Evolutionary conservation across 345 rosid genomes (phyloP).

Genomic region (Ceriops tagal): DNA sequence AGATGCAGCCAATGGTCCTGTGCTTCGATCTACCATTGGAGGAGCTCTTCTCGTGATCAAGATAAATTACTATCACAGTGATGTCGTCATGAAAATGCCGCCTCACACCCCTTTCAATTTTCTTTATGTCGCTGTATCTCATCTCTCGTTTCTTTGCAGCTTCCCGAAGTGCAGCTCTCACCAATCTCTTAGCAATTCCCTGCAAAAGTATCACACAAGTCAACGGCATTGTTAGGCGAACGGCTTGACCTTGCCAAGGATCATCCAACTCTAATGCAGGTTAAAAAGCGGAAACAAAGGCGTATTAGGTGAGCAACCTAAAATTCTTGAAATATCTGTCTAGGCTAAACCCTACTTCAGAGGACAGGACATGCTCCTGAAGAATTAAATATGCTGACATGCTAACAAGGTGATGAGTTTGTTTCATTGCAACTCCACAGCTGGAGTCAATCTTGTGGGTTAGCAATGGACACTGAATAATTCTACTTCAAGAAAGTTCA

Average conservation of each 20-base stretch:
- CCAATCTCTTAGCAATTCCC: not conserved
- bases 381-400: not conserved
- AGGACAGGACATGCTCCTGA: not conserved
- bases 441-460: not conserved
- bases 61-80: not conserved
- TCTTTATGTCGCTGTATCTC: not conserved
- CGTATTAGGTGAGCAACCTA: not conserved
- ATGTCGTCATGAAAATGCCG: not conserved
- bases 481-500: not conserved
- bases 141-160: not conserved
- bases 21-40: conserved; percentile 24
- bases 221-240: not conserved
- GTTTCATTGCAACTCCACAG: not conserved
- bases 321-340: not conserved
- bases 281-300: not conserved
- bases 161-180: not conserved
- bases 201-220: not conserved
- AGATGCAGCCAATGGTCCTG: conserved; percentile 40
- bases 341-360: not conserved
- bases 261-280: not conserved
- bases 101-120: not conserved
- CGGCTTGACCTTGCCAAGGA: not conserved
- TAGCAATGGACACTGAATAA: not conserved
- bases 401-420: not conserved
- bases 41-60: conserved; percentile 31